A percentile compares a stretch with the other conserved stretches of the same genome.
Evolutionary conservation across 495 filamentous ascomycete genomes (phyloP).

Genomic region (Talaromyces trachyspermus): DNA sequence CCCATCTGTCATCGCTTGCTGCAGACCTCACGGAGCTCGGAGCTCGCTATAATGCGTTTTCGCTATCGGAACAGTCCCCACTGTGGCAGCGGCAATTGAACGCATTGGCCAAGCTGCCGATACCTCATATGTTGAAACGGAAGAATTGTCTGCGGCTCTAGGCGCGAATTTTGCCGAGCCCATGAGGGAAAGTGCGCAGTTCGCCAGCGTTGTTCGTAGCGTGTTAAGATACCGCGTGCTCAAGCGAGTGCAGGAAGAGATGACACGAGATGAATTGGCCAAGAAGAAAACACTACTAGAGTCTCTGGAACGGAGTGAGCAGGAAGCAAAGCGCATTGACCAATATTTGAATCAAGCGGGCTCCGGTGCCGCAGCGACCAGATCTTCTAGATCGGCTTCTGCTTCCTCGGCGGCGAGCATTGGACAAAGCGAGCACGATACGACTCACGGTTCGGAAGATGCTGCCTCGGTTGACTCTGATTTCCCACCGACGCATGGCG

Average conservation of each 20-base stretch:
- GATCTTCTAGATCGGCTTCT: conserved; percentile 60
- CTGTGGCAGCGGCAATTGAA: conserved; percentile 89
- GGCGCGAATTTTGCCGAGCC: conserved; percentile 92
- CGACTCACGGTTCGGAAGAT: conserved; percentile 47
- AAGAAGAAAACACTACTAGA: conserved; percentile 76
- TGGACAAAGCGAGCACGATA: conserved; percentile 34
- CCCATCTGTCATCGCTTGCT: conserved; percentile 72
- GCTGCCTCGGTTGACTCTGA: conserved; percentile 86
- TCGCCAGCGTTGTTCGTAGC: conserved; percentile 84
- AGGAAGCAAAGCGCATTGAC: conserved; percentile 86
- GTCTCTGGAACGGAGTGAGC: conserved; percentile 78
- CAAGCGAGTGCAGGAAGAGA: conserved; percentile 93
- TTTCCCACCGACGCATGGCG: conserved; percentile 83
- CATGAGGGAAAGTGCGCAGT: conserved; percentile 94
- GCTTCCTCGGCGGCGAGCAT: conserved; percentile 43
- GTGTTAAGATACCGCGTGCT: conserved; percentile 83
- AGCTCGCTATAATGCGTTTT: conserved; percentile 93
- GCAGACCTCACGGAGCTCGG: conserved; percentile 88
- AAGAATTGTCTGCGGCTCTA: conserved; percentile 75
- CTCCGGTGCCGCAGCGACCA: conserved; percentile 32
- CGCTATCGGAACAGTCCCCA: conserved; percentile 83
- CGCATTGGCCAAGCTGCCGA: conserved; percentile 91
- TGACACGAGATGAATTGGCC: conserved; percentile 83
- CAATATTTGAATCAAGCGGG: conserved; percentile 73
- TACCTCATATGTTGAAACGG: conserved; percentile 90